Percentiles rank a stretch among this genome's conserved stretches.
Evolutionary conservation across 1,284 basidiomycete genomes (phyloP).

Genomic region (Trametes sp.): DNA sequence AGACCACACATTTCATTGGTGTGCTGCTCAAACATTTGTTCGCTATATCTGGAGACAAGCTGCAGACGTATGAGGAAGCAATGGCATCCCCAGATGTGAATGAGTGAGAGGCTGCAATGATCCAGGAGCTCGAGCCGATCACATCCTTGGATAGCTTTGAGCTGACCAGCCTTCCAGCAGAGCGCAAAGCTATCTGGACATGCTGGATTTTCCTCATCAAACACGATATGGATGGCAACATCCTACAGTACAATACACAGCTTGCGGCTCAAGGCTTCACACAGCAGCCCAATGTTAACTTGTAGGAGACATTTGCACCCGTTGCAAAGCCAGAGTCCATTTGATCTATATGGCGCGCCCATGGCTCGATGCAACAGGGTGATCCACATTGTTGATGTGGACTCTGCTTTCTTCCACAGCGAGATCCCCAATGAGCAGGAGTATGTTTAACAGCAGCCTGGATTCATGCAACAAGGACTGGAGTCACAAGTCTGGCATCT

Average conservation of each 20-base stretch:
- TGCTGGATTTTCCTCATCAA: slow-evolving; percentile 47
- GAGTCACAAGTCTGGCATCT: slow-evolving; percentile 19
- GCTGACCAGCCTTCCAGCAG: slow-evolving; percentile 5
- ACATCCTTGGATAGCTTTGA: slow-evolving; percentile 23
- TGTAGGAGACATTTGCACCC: slow-evolving; percentile 46
- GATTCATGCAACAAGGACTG: slow-evolving; percentile 19
- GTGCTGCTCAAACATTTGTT: slow-evolving; percentile 8
- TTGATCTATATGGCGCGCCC: slow-evolving; percentile 38
- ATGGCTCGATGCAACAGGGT: not conserved
- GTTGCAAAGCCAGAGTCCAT: slow-evolving; percentile 38
- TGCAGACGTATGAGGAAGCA: slow-evolving; percentile 3
- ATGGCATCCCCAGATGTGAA: slow-evolving; percentile 2
- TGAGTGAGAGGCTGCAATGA: slow-evolving; percentile 16
- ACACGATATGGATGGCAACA: slow-evolving; percentile 40
- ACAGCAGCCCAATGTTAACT: slow-evolving; percentile 50
- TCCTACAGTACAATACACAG: slow-evolving; percentile 44
- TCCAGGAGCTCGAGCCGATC: slow-evolving; percentile 10
- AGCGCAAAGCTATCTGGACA: slow-evolving; percentile 27
- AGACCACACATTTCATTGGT: not conserved
- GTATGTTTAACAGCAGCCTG: slow-evolving; percentile 4
- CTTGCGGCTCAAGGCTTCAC: slow-evolving; percentile 51
- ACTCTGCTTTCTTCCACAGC: slow-evolving; percentile 10
- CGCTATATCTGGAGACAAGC: slow-evolving; percentile 8
- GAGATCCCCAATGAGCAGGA: slow-evolving; percentile 6
- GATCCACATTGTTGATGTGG: slow-evolving; percentile 6